A percentile compares a stretch with the other conserved stretches of the same genome.
Conservation (phyloP, 768 basidiomycete genomes). For the Suillus fuscotomentosus region DNA sequence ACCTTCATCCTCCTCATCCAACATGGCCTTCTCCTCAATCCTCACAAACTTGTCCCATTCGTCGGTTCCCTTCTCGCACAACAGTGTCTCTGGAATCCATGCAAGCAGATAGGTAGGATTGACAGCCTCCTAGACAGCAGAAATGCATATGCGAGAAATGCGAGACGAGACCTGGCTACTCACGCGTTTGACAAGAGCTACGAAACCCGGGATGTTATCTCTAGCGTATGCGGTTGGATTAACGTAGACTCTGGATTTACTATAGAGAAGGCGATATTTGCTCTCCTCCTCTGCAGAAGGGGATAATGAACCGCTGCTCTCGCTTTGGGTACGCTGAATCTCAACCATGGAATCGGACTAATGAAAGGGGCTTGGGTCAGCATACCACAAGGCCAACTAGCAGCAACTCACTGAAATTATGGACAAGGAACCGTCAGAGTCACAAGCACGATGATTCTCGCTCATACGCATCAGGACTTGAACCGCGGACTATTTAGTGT, state of each 20-base stretch:
- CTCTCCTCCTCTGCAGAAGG: slow-evolving; percentile 45
- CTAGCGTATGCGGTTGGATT: slow-evolving; percentile 89
- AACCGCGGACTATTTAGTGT: not conserved
- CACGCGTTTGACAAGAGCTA: slow-evolving; percentile 87
- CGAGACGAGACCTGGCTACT: slow-evolving; percentile 26
- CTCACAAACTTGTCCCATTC: slow-evolving; percentile 92
- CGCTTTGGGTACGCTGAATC: slow-evolving; percentile 48
- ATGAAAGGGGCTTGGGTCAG: slow-evolving; percentile 11
- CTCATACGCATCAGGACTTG: slow-evolving; percentile 16
- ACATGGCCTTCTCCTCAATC: slow-evolving; percentile 65
- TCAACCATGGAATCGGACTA: slow-evolving; percentile 71
- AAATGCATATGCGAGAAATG: slow-evolving; percentile 10
- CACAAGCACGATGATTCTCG: slow-evolving; percentile 27
- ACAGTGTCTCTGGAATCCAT: slow-evolving; percentile 89
- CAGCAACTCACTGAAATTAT: slow-evolving; percentile 43
- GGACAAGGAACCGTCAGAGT: slow-evolving; percentile 46
- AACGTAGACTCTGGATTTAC: slow-evolving; percentile 93
- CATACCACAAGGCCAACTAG: slow-evolving; percentile 8
- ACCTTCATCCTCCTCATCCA: slow-evolving; percentile 76
- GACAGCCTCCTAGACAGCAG: slow-evolving; percentile 55
- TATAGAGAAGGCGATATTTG: slow-evolving; percentile 76
- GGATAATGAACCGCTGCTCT: slow-evolving; percentile 5
- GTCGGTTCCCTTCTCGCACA: slow-evolving; percentile 76
- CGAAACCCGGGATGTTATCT: slow-evolving; percentile 94
- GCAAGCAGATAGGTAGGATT: slow-evolving; percentile 81